These are phyloP conservation scores for Termitomyces sp. DNA, from an alignment of 768 basidiomycete genomes.

Conservation along the genomic window DNA sequence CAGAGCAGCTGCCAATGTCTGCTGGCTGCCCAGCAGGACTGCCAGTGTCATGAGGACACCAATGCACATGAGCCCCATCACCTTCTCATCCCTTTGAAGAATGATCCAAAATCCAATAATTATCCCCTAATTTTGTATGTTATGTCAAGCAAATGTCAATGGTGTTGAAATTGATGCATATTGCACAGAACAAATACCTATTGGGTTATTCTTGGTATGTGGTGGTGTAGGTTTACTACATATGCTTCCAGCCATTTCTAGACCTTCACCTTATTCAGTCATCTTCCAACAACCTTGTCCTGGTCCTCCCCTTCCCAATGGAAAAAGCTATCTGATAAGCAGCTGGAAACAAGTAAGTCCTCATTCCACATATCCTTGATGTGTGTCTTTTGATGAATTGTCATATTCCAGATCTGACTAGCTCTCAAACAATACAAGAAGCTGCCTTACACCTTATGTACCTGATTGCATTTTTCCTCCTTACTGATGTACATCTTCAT, in stretches of 20 bases:
- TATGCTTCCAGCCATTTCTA: neutral
- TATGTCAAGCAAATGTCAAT: constrained; percentile 17
- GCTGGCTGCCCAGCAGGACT: no score
- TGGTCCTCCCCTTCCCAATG: constrained; percentile 73
- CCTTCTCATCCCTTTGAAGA: constrained; percentile 59
- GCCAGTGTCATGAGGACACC: no score
- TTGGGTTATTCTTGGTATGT: constrained; percentile 76
- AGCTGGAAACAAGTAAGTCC: constrained; percentile 85
- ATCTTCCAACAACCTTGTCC: constrained; percentile 83
- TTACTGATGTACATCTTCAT: constrained; percentile 55
- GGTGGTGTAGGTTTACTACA: constrained; percentile 77
- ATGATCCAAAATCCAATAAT: constrained; percentile 64
- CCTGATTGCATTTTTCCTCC: constrained; percentile 69
- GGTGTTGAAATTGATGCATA: neutral
- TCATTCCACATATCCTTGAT: neutral
- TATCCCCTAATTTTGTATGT: constrained; percentile 63
- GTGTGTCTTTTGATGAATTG: neutral
- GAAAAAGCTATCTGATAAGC: constrained; percentile 71
- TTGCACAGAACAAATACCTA: constrained; percentile 58
- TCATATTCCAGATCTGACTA: constrained; percentile 62
- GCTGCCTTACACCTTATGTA: constrained; percentile 83
- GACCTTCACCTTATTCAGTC: constrained; percentile 34
- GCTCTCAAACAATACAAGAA: constrained; percentile 71
- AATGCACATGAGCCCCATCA: no score
- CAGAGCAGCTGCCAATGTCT: no score